A percentile compares a stretch with the other conserved stretches of the same genome.
Conservation (phyloP, 2,329 filamentous ascomycete genomes). For the Pyrenochaeta sp. region DNA sequence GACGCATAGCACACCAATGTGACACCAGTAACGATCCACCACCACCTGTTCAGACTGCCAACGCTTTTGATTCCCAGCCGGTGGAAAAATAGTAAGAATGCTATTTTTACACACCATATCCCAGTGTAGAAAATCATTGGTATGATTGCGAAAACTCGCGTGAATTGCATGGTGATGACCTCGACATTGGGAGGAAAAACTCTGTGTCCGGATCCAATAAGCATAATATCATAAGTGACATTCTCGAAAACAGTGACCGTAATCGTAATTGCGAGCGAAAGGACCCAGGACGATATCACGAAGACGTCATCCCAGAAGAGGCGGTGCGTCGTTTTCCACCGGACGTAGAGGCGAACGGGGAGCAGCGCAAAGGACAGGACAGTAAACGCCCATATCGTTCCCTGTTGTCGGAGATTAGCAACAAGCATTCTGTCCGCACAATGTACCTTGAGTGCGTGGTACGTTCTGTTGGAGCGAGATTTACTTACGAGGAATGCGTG, state of each 20-base stretch:
- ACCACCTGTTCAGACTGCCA: slow-evolving; percentile 1
- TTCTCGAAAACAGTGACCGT: not conserved
- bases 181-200: slow-evolving; percentile 8
- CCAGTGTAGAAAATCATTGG: slow-evolving; percentile 18
- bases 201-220: slow-evolving; percentile 1
- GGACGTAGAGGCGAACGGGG: slow-evolving; percentile 11
- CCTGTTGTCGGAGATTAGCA: not conserved
- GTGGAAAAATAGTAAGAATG: slow-evolving; percentile 23
- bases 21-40: slow-evolving; percentile 7
- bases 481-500: slow-evolving; percentile 33
- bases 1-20: slow-evolving; percentile 8
- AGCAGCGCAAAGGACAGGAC: slow-evolving; percentile 5
- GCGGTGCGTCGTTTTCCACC: slow-evolving; percentile 7
- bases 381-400: slow-evolving; percentile 8
- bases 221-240: slow-evolving; percentile 11
- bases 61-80: slow-evolving; percentile 7
- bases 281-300: slow-evolving; percentile 11
- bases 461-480: not conserved
- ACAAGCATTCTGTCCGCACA: not conserved
- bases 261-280: slow-evolving; percentile 12
- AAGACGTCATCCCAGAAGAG: slow-evolving; percentile 22
- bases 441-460: no score
- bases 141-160: slow-evolving; percentile 9
- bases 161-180: slow-evolving; percentile 11
- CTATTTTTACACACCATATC: slow-evolving; percentile 21